Evolutionary conservation across 768 basidiomycete species (phyloP).

Genomic region (Lentinula raphanica): DNA sequence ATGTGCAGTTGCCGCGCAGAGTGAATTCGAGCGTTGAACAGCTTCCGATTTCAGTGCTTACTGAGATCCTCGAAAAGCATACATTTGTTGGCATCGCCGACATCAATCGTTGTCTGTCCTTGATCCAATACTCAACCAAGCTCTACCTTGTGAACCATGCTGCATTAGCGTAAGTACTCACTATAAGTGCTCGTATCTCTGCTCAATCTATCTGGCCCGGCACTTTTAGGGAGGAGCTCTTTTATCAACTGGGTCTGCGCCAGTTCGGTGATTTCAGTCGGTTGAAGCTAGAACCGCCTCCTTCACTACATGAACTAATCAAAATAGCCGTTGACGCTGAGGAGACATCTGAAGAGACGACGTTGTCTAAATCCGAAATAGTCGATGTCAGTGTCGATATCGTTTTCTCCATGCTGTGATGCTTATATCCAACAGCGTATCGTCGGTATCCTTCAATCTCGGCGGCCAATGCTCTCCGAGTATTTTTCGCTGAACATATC

Average conservation of each 20-base stretch:
- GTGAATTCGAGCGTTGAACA: not conserved
- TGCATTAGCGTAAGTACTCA: conserved; percentile 63
- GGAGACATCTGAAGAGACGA: conserved; percentile 43
- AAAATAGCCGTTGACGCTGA: conserved; percentile 75
- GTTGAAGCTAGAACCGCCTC: conserved; percentile 79
- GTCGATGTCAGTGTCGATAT: conserved; percentile 50
- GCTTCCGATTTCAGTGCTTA: conserved; percentile 49
- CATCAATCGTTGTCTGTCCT: conserved; percentile 60
- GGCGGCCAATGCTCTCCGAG: conserved; percentile 82
- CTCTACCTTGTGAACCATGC: conserved; percentile 88
- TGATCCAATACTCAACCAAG: conserved; percentile 85
- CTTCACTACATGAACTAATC: conserved; percentile 63
- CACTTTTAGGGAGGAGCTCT: conserved; percentile 73
- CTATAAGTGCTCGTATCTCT: not conserved
- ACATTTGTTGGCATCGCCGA: conserved; percentile 93
- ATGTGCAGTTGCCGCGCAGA: conserved; percentile 18
- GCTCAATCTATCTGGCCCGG: not conserved
- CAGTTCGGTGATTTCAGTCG: conserved; percentile 84
- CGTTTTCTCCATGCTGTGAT: not conserved
- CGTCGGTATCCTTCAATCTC: conserved; percentile 47
- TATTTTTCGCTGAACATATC: conserved; percentile 83
- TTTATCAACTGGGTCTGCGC: conserved; percentile 88
- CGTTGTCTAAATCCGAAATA: conserved; percentile 55
- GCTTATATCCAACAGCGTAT: conserved; percentile 47
- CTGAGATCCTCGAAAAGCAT: conserved; percentile 80